Evolutionary conservation across 352 stramenopile species (phyloP).

Genomic region (Pythium periplocum): DNA sequence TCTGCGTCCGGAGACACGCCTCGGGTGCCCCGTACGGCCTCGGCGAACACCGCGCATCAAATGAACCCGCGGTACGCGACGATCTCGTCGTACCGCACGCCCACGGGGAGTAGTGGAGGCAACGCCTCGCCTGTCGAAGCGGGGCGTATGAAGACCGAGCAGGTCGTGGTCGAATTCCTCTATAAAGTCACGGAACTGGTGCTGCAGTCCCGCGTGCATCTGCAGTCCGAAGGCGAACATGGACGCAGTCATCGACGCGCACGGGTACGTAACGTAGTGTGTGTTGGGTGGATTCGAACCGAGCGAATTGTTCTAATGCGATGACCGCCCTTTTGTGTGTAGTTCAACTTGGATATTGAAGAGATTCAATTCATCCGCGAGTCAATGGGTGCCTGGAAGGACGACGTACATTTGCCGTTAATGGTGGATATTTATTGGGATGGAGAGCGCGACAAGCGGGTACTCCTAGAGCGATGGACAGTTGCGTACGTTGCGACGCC

Average conservation of each 20-base stretch:
- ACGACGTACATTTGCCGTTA: slow-evolving; percentile 66
- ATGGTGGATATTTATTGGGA: slow-evolving; percentile 69
- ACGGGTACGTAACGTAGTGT: slow-evolving; percentile 31
- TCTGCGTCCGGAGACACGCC: slow-evolving; percentile 12
- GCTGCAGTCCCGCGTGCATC: slow-evolving; percentile 71
- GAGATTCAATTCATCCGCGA: slow-evolving; percentile 65
- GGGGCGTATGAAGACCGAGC: slow-evolving; percentile 71
- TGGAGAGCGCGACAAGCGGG: slow-evolving; percentile 26
- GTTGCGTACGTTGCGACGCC: slow-evolving; percentile 46
- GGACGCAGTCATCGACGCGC: slow-evolving; percentile 44
- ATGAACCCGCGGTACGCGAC: slow-evolving; percentile 7
- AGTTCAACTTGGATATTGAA: slow-evolving; percentile 86
- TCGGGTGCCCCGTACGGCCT: slow-evolving; percentile 9
- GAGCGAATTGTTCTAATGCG: background rate
- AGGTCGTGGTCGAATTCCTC: slow-evolving; percentile 81
- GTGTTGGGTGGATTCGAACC: background rate
- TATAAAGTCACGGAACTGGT: slow-evolving; percentile 83
- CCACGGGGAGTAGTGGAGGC: too few species aligned
- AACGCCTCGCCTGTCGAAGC: slow-evolving; percentile 19
- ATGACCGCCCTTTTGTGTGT: background rate
- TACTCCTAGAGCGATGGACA: slow-evolving; percentile 76
- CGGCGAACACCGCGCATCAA: slow-evolving; percentile 3
- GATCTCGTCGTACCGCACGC: background rate
- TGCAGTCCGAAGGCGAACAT: slow-evolving; percentile 43
- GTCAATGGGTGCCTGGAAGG: slow-evolving; percentile 55